Evolutionary conservation across 2,329 filamentous ascomycete genomes (phyloP).

Genomic region (Graphilbum sp.): DNA sequence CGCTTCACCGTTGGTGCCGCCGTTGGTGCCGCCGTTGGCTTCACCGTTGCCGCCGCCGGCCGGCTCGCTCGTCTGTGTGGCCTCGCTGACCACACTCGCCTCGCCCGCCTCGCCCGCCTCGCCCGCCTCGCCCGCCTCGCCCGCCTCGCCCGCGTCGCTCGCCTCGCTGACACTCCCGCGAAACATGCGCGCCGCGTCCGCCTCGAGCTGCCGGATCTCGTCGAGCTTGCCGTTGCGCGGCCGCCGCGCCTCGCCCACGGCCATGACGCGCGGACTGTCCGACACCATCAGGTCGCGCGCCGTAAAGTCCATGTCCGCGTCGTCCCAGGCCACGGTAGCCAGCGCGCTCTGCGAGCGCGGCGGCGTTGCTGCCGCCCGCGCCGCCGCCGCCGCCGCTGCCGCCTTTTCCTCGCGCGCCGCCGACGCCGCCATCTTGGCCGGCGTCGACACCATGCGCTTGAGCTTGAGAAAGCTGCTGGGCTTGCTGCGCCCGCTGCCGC

Average conservation of each 20-base stretch:
- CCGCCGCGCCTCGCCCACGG: too few relatives aligned
- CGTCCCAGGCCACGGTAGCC: too few relatives aligned
- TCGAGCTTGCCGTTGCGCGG: conserved; percentile 26
- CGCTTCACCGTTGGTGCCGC: conserved; percentile 4
- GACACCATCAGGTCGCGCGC: conserved; percentile 38
- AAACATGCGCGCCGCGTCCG: conserved; percentile 9
- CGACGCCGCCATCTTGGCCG: not conserved
- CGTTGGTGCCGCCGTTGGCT: not conserved
- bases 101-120: conserved; percentile 4
- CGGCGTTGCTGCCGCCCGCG: not conserved
- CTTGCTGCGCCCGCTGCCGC: conserved; percentile 1
- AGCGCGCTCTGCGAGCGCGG: too few relatives aligned
- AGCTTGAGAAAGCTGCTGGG: conserved; percentile 5
- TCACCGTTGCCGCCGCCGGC: conserved; percentile 2
- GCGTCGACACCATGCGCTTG: conserved; percentile 5
- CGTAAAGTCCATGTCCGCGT: conserved; percentile 41
- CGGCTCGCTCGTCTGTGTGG: not conserved
- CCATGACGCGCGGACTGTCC: conserved; percentile 36
- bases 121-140: not conserved
- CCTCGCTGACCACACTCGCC: conserved; percentile 6
- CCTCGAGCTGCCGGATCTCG: conserved; percentile 19
- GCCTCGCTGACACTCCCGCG: conserved; percentile 7
- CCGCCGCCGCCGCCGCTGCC: not conserved
- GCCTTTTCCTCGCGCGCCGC: not conserved
- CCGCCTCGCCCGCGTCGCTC: conserved; percentile 7